Conservation (phyloP, 805 yeast species). For the Starmerella geochares region DNA sequence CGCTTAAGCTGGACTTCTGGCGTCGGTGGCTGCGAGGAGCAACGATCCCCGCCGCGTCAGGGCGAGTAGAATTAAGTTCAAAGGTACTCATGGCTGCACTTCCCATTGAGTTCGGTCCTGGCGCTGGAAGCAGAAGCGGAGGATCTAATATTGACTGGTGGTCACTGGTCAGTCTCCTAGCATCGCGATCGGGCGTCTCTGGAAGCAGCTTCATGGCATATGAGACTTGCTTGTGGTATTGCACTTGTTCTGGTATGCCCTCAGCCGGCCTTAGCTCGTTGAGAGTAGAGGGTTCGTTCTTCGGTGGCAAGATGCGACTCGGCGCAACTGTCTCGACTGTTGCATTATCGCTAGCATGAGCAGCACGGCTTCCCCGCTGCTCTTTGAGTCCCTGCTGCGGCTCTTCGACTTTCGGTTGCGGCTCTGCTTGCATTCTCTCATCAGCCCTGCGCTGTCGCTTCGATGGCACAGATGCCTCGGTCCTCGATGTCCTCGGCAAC, state of each 20-base stretch:
- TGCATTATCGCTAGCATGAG: not conserved
- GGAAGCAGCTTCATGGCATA: not conserved
- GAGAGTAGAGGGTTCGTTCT: not conserved
- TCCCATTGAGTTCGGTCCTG: constrained; percentile 7
- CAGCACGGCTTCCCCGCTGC: too few relatives aligned
- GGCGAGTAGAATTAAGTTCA: constrained; percentile 14
- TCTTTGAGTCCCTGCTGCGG: too few relatives aligned
- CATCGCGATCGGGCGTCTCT: not conserved
- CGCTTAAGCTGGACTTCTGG: not conserved
- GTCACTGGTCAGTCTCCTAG: not conserved
- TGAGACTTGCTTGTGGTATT: too few relatives aligned
- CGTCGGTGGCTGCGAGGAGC: constrained; percentile 1
- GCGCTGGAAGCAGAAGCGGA: not conserved
- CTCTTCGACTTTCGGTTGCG: not conserved
- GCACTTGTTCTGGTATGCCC: too few relatives aligned
- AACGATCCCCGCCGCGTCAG: not conserved
- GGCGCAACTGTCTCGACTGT: not conserved
- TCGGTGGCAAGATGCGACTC: not conserved
- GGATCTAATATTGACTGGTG: not conserved
- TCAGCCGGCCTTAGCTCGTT: too few relatives aligned
- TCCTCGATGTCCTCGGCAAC: too few relatives aligned
- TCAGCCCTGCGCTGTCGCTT: not conserved
- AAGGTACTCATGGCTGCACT: constrained; percentile 15
- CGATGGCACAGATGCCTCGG: not conserved
- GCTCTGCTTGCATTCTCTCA: not conserved